A percentile compares a stretch with the other conserved stretches of the same genome.
Evolutionary conservation across 768 basidiomycete genomes (phyloP).

Genomic region (Mycena sanguinolenta): DNA sequence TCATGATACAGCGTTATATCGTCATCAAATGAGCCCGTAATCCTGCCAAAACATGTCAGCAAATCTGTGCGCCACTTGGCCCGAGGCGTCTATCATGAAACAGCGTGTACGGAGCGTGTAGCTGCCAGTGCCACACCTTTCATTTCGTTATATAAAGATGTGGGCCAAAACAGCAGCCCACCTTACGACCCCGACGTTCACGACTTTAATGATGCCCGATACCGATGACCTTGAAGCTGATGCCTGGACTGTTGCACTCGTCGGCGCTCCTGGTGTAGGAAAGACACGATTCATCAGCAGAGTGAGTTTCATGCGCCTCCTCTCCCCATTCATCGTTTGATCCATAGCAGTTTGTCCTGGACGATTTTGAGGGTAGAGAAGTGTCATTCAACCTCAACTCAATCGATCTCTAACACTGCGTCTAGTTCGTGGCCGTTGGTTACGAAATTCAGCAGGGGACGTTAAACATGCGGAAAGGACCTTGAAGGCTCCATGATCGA

Average conservation of each 20-base stretch:
- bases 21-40: too few species aligned
- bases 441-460: neutral
- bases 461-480: conserved; percentile 7
- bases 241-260: conserved; percentile 36
- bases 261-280: conserved; percentile 34
- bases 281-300: conserved; percentile 37
- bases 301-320: conserved; percentile 16
- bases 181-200: conserved; percentile 20
- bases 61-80: neutral
- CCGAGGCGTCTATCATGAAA: neutral
- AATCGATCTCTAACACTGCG: conserved; percentile 7
- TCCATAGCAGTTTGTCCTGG: conserved; percentile 30
- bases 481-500: conserved; percentile 28
- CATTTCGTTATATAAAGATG: conserved; percentile 25
- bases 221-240: conserved; percentile 34
- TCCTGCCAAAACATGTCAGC: too few species aligned
- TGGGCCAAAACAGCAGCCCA: neutral
- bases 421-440: conserved; percentile 22
- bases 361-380: conserved; percentile 31
- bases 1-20: neutral
- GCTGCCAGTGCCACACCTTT: conserved; percentile 20
- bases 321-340: conserved; percentile 2
- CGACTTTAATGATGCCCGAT: conserved; percentile 32
- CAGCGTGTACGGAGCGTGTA: conserved; percentile 3
- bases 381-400: neutral